Evolutionary conservation across 306 rosid species (phyloP).

Genomic region (Senna siamea): DNA sequence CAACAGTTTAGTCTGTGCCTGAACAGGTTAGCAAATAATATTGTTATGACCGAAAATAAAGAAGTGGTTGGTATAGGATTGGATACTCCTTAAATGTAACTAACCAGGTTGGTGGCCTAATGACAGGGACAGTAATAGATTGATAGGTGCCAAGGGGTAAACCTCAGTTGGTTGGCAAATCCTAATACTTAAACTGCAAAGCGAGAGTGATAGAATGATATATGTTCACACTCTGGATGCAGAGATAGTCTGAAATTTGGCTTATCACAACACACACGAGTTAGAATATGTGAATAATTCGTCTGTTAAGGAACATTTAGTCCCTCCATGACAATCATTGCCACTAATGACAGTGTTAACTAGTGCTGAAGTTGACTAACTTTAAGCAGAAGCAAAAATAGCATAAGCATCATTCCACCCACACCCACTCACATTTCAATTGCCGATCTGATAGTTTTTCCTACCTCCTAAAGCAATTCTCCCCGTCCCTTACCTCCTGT

Average conservation of each 20-base stretch:
- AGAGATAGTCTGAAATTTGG: background rate
- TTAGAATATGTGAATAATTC: background rate
- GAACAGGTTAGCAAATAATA: background rate
- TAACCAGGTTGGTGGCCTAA: background rate
- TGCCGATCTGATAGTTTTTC: conserved; percentile 30
- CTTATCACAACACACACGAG: background rate
- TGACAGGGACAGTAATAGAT: background rate
- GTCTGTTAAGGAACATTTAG: background rate
- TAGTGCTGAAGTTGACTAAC: background rate
- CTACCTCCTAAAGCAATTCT: conserved; percentile 44
- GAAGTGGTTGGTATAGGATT: background rate
- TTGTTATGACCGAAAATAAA: background rate
- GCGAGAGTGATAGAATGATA: too few species aligned
- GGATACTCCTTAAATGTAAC: background rate
- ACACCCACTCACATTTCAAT: conserved; percentile 21
- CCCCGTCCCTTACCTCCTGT: background rate
- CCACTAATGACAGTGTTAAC: background rate
- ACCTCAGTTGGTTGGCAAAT: background rate
- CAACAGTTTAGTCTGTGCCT: background rate
- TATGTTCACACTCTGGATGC: background rate
- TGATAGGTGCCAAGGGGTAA: background rate
- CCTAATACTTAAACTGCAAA: background rate
- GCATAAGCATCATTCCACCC: conserved; percentile 22
- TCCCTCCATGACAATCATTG: conserved; percentile 13
- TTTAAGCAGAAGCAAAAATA: conserved; percentile 35